Percentiles rank a stretch among this genome's conserved stretches.
These are phyloP conservation scores for Aspergillus awamori DNA, from an alignment of 2,329 filamentous ascomycete species.

Conservation along the genomic window DNA sequence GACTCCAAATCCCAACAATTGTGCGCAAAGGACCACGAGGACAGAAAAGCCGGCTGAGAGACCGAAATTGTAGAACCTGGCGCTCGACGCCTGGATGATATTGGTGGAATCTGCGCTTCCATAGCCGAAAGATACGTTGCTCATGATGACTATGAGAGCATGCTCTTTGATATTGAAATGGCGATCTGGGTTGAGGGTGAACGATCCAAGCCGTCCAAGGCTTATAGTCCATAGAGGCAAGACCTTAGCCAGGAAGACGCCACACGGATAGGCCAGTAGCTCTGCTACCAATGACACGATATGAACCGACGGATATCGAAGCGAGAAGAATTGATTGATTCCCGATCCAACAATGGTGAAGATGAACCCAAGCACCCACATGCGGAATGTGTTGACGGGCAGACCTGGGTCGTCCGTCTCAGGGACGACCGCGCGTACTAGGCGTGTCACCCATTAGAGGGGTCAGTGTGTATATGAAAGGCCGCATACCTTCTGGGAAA, in stretches of 20 bases:
- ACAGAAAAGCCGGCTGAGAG: conserved; percentile 45
- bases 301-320: conserved; percentile 51
- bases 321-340: conserved; percentile 53
- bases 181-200: conserved; percentile 45
- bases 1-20: conserved; percentile 45
- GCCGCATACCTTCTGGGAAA: conserved; percentile 26
- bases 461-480: neutral
- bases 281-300: conserved; percentile 53
- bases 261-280: conserved; percentile 49
- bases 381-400: conserved; percentile 36
- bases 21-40: conserved; percentile 43
- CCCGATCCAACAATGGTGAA: conserved; percentile 49
- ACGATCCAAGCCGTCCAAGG: conserved; percentile 24
- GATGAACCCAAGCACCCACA: conserved; percentile 50
- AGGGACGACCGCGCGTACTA: conserved; percentile 32
- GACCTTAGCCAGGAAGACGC: conserved; percentile 43
- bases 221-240: conserved; percentile 40
- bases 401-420: conserved; percentile 33
- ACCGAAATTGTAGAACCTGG: conserved; percentile 45
- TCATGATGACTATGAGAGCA: conserved; percentile 52
- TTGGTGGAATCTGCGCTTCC: conserved; percentile 51
- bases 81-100: conserved; percentile 47
- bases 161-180: conserved; percentile 55
- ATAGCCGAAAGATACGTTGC: conserved; percentile 53
- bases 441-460: neutral